Evolutionary conservation across 495 filamentous ascomycete genomes (phyloP).

Genomic region (Pyronema omphalodes): DNA sequence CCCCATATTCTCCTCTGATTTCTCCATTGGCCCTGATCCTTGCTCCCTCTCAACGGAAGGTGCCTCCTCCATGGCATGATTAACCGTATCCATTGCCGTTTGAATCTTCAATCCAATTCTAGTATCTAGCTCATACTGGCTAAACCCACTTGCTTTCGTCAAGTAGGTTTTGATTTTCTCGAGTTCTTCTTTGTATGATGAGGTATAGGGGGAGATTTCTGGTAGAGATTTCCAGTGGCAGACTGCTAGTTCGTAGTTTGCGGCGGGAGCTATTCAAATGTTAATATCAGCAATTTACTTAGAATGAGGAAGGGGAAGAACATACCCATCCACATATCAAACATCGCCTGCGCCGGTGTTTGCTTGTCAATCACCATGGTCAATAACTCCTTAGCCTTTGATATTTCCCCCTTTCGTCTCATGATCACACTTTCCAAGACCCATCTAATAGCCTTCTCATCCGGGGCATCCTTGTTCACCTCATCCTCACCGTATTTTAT

Average conservation of each 20-base stretch:
- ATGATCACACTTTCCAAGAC: constrained; percentile 49
- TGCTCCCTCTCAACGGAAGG: constrained; percentile 4
- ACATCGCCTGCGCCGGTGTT: constrained; percentile 51
- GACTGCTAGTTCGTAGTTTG: constrained; percentile 79
- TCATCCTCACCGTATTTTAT: constrained; percentile 49
- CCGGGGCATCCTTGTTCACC: constrained; percentile 38
- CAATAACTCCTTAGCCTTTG: constrained; percentile 46
- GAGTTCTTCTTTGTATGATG: constrained; percentile 2
- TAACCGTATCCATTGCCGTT: constrained; percentile 59
- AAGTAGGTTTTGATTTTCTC: constrained; percentile 18
- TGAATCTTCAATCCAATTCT: constrained; percentile 71
- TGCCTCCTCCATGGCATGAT: constrained; percentile 9
- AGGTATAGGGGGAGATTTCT: constrained; percentile 5
- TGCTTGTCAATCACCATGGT: constrained; percentile 44
- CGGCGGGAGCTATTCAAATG: constrained; percentile 39
- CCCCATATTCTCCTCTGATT: background rate
- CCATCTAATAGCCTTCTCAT: constrained; percentile 55
- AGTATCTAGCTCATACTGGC: constrained; percentile 69
- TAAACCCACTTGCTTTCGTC: constrained; percentile 59
- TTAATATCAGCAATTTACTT: constrained; percentile 1
- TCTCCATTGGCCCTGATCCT: background rate
- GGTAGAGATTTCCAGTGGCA: constrained; percentile 41
- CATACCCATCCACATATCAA: constrained; percentile 53
- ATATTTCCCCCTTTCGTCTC: constrained; percentile 40
- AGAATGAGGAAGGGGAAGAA: background rate